Evolutionary conservation across 306 rosid species (phyloP).

Genomic region (Vigna nakashimae): DNA sequence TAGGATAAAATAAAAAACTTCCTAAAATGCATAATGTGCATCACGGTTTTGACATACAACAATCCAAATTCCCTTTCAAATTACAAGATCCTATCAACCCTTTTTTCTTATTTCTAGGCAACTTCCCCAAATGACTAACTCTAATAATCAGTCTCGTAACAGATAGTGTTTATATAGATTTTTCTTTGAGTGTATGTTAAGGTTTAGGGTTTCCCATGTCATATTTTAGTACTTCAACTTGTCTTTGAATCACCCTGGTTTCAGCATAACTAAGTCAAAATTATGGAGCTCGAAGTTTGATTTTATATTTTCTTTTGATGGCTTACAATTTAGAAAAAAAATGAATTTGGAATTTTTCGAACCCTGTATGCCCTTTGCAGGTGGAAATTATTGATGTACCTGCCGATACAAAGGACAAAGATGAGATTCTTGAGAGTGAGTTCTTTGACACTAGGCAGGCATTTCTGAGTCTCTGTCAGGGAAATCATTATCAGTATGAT

Average conservation of each 20-base stretch:
- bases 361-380: slow-evolving; percentile 51
- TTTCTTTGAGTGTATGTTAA: neutral
- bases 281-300: slow-evolving; percentile 22
- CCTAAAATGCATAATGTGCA: too few species aligned
- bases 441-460: slow-evolving; percentile 99
- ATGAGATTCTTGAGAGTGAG: slow-evolving; percentile 98
- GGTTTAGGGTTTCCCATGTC: neutral
- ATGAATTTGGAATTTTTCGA: slow-evolving; percentile 5
- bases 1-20: too few species aligned
- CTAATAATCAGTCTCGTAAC: neutral
- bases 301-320: neutral
- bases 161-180: neutral
- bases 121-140: neutral
- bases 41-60: neutral
- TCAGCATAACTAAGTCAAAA: neutral
- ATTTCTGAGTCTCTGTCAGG: slow-evolving; percentile 97
- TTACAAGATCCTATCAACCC: neutral
- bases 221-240: neutral
- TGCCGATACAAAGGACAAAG: slow-evolving; percentile 88
- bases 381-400: slow-evolving; percentile 77
- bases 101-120: neutral
- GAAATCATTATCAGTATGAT: slow-evolving; percentile 98
- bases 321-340: neutral
- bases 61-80: neutral
- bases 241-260: neutral